phyloP scores from a whole-genome alignment of 148 eudicot genomes.

The Chenopodium album region DNA sequence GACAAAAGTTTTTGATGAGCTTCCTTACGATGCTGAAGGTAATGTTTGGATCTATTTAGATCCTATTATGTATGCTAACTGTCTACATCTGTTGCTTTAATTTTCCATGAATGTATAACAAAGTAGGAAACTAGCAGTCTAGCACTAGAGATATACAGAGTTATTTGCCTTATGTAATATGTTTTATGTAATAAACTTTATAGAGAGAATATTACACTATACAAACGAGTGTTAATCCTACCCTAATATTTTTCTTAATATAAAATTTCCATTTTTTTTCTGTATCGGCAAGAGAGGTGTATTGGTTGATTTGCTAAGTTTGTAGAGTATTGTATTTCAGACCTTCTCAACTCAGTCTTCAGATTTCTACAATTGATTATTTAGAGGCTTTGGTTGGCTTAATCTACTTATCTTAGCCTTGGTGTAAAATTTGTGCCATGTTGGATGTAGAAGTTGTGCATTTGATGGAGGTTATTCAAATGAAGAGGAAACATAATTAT shows the following conservation, averaged over 20 bases:
- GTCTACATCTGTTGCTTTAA: neutral
- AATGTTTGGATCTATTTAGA: conserved; percentile 16
- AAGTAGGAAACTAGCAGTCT: neutral
- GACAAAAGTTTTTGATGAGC: conserved; percentile 32
- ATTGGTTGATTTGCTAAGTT: neutral
- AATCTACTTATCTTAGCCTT: neutral
- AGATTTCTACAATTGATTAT: neutral
- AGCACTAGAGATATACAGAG: neutral
- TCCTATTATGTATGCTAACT: neutral
- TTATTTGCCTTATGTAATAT: neutral
- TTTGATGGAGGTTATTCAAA: neutral
- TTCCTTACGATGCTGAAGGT: conserved; percentile 52
- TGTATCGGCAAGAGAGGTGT: neutral
- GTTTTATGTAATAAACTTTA: neutral
- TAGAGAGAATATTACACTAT: neutral
- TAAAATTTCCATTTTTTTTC: neutral
- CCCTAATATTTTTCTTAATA: too few relatives aligned
- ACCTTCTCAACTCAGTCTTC: neutral
- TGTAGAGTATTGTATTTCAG: neutral
- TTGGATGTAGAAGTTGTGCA: too few relatives aligned
- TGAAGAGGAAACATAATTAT: neutral
- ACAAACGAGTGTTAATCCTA: too few relatives aligned
- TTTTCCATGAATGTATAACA: neutral
- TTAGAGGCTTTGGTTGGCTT: neutral
- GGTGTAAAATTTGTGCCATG: neutral